These are phyloP conservation scores for Linnemannia elongata DNA, from an alignment of 192 early-diverging fungal species.

Conservation along the genomic window DNA sequence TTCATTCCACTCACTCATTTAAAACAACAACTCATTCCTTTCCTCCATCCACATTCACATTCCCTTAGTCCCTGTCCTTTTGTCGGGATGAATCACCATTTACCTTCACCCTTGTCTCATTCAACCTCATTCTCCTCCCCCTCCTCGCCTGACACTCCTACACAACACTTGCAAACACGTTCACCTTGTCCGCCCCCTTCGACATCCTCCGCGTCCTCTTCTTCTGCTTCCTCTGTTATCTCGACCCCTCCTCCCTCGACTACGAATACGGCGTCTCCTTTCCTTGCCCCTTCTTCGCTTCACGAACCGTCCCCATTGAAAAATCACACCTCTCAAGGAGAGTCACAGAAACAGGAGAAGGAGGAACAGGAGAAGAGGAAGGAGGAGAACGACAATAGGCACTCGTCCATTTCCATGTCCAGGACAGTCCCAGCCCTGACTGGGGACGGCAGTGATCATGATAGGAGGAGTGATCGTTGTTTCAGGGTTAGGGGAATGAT, in stretches of 20 bases:
- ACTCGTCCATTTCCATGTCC: not conserved
- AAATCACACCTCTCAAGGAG: not conserved
- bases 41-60: not conserved
- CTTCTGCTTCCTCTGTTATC: not conserved
- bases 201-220: not conserved
- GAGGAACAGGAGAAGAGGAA: not conserved
- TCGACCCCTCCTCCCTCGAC: not conserved
- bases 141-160: not conserved
- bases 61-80: not conserved
- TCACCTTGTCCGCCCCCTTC: not conserved
- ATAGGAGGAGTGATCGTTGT: not conserved
- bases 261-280: not conserved
- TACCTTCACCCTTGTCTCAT: not conserved
- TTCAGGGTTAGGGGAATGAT: not conserved
- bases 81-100: slow-evolving; percentile 1
- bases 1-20: not conserved
- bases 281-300: not conserved
- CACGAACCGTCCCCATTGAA: not conserved
- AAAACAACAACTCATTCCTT: too few species aligned
- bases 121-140: not conserved
- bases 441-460: too few species aligned
- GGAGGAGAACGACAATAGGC: not conserved
- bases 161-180: not conserved
- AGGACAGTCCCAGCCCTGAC: too few species aligned
- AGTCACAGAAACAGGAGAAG: not conserved